A percentile compares a stretch with the other conserved stretches of the same genome.
Conservation (phyloP, 2,329 filamentous ascomycete species). For the Emmonsiellopsis sp. region DNA sequence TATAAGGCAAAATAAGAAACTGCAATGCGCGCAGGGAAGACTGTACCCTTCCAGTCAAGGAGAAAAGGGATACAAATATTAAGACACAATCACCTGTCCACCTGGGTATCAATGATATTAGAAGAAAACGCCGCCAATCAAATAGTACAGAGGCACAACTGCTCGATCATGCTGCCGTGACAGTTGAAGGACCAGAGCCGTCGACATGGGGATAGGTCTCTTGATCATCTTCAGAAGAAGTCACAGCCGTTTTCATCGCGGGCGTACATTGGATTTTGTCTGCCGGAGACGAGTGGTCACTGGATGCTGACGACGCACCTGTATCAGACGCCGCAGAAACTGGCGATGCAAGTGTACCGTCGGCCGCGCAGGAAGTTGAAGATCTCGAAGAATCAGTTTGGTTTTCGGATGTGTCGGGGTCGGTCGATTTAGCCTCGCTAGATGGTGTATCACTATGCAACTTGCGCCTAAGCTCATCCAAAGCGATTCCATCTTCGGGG, state of each 20-base stretch:
- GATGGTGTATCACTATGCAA: not conserved
- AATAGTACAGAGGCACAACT: conserved; percentile 2
- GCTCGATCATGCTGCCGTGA: conserved; percentile 6
- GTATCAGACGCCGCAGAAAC: conserved; percentile 3
- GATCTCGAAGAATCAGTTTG: not conserved
- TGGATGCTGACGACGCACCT: not conserved
- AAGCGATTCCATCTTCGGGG: conserved; percentile 15
- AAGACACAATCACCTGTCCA: not conserved
- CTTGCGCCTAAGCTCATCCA: not conserved
- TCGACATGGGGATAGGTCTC: not conserved
- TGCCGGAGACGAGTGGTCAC: not conserved
- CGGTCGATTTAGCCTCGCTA: not conserved
- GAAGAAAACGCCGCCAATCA: not conserved
- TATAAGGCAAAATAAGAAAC: no score
- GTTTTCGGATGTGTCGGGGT: not conserved
- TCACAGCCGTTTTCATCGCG: not conserved
- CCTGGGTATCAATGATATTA: conserved; percentile 5
- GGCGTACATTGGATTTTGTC: not conserved
- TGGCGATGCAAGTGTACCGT: not conserved
- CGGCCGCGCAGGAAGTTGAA: not conserved
- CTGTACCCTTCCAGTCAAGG: not conserved
- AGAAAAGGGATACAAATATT: not conserved
- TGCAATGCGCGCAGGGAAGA: no score
- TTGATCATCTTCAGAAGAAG: not conserved
- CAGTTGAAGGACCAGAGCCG: conserved; percentile 2